phyloP scores from a whole-genome alignment of 345 rosid species.

The Linum usitatissimum region DNA sequence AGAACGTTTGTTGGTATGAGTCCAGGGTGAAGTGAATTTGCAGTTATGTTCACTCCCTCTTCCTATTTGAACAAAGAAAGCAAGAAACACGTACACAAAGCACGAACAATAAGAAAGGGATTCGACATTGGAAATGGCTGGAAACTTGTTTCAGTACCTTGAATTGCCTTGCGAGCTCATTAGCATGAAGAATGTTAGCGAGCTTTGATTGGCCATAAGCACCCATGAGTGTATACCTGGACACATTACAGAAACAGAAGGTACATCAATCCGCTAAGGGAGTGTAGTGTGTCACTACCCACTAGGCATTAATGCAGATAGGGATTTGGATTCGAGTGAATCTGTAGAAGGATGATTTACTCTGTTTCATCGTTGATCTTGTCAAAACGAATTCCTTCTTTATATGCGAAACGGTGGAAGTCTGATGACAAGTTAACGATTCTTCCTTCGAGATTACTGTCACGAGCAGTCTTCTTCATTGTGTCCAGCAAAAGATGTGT shows the following conservation, averaged over 20 bases:
- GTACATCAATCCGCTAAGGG: too few relatives aligned
- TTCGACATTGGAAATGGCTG: too few relatives aligned
- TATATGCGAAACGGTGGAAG: slow-evolving; percentile 26
- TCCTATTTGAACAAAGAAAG: slow-evolving; percentile 28
- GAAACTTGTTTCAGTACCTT: slow-evolving; percentile 17
- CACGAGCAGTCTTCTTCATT: slow-evolving; percentile 34
- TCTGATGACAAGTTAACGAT: slow-evolving; percentile 37
- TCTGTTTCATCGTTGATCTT: slow-evolving; percentile 30
- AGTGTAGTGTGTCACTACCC: too few relatives aligned
- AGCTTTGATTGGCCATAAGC: slow-evolving; percentile 58
- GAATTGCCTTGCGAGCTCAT: slow-evolving; percentile 36
- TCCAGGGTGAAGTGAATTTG: slow-evolving; percentile 72
- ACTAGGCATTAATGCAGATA: too few relatives aligned
- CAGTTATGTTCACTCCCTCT: slow-evolving; percentile 43
- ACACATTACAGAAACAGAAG: too few relatives aligned
- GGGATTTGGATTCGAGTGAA: neutral
- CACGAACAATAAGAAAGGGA: neutral
- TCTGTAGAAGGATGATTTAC: slow-evolving; percentile 1
- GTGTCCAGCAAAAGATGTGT: slow-evolving; percentile 34
- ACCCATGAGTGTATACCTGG: slow-evolving; percentile 10
- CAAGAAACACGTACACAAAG: too few relatives aligned
- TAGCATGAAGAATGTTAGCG: slow-evolving; percentile 24
- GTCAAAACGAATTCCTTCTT: slow-evolving; percentile 36
- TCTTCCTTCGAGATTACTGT: slow-evolving; percentile 36
- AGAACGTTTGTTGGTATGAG: slow-evolving; percentile 44